Base-by-base conservation (phyloP, 306 rosid genomes). In the Hylodesmum podocarpum region DNA sequence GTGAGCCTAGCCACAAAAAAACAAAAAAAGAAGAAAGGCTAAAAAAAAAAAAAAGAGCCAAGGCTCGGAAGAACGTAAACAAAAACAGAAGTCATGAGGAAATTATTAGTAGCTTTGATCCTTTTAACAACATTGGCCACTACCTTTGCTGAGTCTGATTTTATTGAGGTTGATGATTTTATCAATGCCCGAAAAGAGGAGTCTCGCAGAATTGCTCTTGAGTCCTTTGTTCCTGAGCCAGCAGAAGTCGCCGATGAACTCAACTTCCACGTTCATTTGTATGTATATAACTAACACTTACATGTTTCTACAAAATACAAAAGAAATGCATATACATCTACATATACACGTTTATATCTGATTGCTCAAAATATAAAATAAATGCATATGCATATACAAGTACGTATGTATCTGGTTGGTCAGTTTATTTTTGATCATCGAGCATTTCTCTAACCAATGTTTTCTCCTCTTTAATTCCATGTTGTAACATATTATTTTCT, bases 91-190 rank as follows among this genome's bases (percentile, higher is more conserved):
- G 46, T 46, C 70, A 68, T 78, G 68, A n/a, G n/a, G 75, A 5
- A 51, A 28, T n/a, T 25, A 29, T 41, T 40, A 67, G 50, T 58
- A 69, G 40, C 21, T 0, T 34, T 78, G 0, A 44, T 36, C 18
- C 5, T 78, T 5, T 58, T 78, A 43, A 43, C 34, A 9, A 33
- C 43, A 58, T 24, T 57, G n/a, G 16, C 71, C 71, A 24, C 46
- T 58, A 58, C 11, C 43, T 58, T 78, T 61, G 77, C 82, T 69
- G 71, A 78, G 43, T 77, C 71, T 46, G 77, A 64, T 4, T 58
- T 78, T 78, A 77, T 3, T 58, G 64, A 69, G 31, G 24, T 31
- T 16, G 82, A 78, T 46, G 82, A 70, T 12, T 69, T 8, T 58
- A 54, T 78, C 0, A 70, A 10, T 15, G 21, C 2, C 0, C 64